Evolutionary conservation across 257 asterid species (phyloP), one percentile per base, ranked within the genome.

Genomic region (Coffea canephora): DNA sequence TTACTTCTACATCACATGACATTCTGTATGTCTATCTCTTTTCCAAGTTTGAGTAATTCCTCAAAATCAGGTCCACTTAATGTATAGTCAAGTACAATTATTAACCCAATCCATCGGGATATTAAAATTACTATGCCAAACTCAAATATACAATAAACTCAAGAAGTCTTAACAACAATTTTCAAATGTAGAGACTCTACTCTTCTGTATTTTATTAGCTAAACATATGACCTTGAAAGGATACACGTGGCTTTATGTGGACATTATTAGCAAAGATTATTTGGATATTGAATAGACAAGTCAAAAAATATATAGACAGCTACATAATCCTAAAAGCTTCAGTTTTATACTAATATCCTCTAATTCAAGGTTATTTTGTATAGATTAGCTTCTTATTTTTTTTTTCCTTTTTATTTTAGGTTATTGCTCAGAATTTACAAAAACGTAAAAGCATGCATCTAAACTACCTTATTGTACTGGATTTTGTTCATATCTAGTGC

Each of bases 401-500:
- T 39, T 39, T 39, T 39, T 39, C 43, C 43, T 39, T 39, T 39
- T 39, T 39, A 39, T 39, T 39, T 39, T 39, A 39, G 43, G 43
- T 4, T 39, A 39, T 39, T 4, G 43, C 5, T 39, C 15, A 50
- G 43, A 27, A 34, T 69, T 36, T 15, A 19, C 13, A 39, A 19
- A 6, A 25, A 23, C 18, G 19, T 18, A 57, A 71, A 69, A 81
- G 69, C 0, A 31, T 64, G 41, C 2, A 9, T 13, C 49, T 57
- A 62, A 19, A 25, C 8, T 69, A 96, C 99, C 98, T 90, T 96
- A 92, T 96, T 94, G 81, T 90, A 92, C 84, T 94, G 99, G 80
- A 96, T 96, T 84, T 96, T 94, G 92, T 89, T 88, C 98, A 94
- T 96, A 74, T 96, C 98, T 48, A 96, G 85, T 6, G 99, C 93